Evolutionary conservation across 2,329 filamentous ascomycete genomes (phyloP).

Genomic region (Thielaviopsis populi): DNA sequence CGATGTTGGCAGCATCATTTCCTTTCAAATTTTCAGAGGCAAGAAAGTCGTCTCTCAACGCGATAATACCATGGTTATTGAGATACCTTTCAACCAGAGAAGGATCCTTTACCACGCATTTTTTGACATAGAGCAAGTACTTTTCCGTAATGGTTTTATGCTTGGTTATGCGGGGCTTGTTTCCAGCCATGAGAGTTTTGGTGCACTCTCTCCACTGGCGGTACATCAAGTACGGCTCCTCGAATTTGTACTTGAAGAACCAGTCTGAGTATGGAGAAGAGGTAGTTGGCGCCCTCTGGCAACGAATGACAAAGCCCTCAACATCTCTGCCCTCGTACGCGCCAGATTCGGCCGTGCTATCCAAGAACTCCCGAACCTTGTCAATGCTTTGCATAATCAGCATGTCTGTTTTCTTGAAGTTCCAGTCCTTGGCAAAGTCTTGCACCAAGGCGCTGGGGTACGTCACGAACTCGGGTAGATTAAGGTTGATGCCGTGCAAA

Average conservation of each 20-base stretch:
- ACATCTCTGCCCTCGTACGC: slow-evolving; percentile 83
- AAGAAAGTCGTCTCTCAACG: slow-evolving; percentile 76
- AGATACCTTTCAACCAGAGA: slow-evolving; percentile 57
- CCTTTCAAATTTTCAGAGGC: slow-evolving; percentile 71
- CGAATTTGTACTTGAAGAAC: slow-evolving; percentile 99
- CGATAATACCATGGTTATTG: slow-evolving; percentile 88
- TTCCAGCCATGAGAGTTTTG: slow-evolving; percentile 67
- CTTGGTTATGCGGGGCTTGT: slow-evolving; percentile 64
- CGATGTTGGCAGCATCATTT: slow-evolving; percentile 69
- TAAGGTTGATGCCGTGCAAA: slow-evolving; percentile 89
- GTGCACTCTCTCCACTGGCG: slow-evolving; percentile 97
- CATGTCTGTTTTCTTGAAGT: slow-evolving; percentile 77
- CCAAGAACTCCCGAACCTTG: slow-evolving; percentile 65
- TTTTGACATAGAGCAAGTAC: slow-evolving; percentile 70
- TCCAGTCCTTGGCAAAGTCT: slow-evolving; percentile 80
- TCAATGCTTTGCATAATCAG: slow-evolving; percentile 60
- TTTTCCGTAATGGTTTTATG: slow-evolving; percentile 81
- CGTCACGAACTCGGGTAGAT: slow-evolving; percentile 80
- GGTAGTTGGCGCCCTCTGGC: slow-evolving; percentile 48
- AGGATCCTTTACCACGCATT: slow-evolving; percentile 53
- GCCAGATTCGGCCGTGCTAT: slow-evolving; percentile 73
- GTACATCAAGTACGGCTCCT: slow-evolving; percentile 97
- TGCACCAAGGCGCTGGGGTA: slow-evolving; percentile 75
- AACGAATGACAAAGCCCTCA: slow-evolving; percentile 92
- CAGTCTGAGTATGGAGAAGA: slow-evolving; percentile 60